Base-by-base conservation (phyloP, 2,329 filamentous ascomycete genomes). In the Proliferodiscus dingleyae region DNA sequence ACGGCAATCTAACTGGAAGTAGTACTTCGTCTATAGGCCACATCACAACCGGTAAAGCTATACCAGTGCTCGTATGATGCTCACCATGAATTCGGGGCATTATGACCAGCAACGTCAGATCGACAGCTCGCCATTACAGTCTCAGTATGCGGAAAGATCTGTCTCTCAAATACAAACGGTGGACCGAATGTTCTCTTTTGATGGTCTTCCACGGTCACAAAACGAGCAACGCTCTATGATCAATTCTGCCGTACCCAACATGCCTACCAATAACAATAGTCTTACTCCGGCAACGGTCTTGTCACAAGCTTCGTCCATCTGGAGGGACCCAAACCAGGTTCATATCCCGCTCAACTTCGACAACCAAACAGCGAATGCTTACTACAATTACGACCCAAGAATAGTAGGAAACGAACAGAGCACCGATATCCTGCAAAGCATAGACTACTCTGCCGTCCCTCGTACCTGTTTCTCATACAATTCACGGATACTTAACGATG, bases 11-110 rank as follows among this genome's bases (percentile, higher is more conserved):
- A 54, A 45, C 21, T 52, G 41, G 50, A 58, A 49, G 53, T 39
- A 57, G 38, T 50, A 53, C 46, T 49, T 51, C 52, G 51, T 52
- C 51, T 37, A 30, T 50, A 49, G 50, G 50, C 41, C 53, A 61
- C 54, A 53, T 54, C 50, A 55, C 49, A 48, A 34, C 29, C 29
- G 37, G 37, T 37, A 33, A 45, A 41, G 41, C 43, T 43, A 38
- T 54, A 26, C 46, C 40, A 46, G 45, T n/a, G n/a, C n/a, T n/a
- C n/a, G n/a, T n/a, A 46, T 51, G 47, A 41, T 51, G 21, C 30
- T 51, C 51, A 56, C 38, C 45, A 60, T 61, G 60, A 49, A 58
- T 57, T 45, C 52, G 43, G 51, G 47, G 22, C 51, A 56, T 29
- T 57, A 57, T 45, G 50, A 55, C 22, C 52, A 46, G 43, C 50